phyloP scores from a whole-genome alignment of 1,284 basidiomycete species.

The Phlebopus sp. region DNA sequence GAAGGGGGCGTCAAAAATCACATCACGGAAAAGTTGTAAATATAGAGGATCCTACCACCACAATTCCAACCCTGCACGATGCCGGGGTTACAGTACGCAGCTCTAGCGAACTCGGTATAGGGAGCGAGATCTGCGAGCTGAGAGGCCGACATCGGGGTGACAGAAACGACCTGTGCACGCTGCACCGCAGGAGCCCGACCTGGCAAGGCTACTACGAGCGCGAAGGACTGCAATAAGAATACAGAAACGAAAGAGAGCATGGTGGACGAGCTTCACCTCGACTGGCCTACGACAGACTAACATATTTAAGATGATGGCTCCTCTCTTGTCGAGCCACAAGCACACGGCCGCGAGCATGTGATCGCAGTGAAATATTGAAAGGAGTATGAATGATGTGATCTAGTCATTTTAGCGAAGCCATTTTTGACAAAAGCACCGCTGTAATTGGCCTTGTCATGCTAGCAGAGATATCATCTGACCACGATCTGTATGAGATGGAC shows the following conservation, averaged over 20 bases:
- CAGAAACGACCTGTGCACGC: slow-evolving; percentile 10
- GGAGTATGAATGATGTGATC: too few relatives aligned
- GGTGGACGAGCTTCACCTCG: not conserved
- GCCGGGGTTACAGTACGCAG: slow-evolving; percentile 47
- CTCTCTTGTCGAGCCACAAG: too few relatives aligned
- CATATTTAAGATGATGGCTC: too few relatives aligned
- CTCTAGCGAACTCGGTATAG: slow-evolving; percentile 49
- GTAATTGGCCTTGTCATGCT: too few relatives aligned
- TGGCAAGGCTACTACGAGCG: slow-evolving; percentile 13
- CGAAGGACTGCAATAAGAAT: slow-evolving; percentile 5
- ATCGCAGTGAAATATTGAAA: too few relatives aligned
- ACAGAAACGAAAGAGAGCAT: slow-evolving; percentile 7
- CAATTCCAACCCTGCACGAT: slow-evolving; percentile 44
- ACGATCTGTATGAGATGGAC: not conserved
- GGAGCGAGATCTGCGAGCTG: slow-evolving; percentile 40
- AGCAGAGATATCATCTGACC: not conserved
- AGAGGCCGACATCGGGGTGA: slow-evolving; percentile 33
- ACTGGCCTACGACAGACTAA: too few relatives aligned
- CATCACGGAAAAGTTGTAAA: not conserved
- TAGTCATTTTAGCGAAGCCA: too few relatives aligned
- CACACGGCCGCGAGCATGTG: too few relatives aligned
- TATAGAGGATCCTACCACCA: slow-evolving; percentile 35
- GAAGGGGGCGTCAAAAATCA: slow-evolving; percentile 6
- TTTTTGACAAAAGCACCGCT: too few relatives aligned
- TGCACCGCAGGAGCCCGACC: slow-evolving; percentile 3